Conservation (phyloP, 2,329 filamentous ascomycete genomes). For the Thelonectria blattea region DNA sequence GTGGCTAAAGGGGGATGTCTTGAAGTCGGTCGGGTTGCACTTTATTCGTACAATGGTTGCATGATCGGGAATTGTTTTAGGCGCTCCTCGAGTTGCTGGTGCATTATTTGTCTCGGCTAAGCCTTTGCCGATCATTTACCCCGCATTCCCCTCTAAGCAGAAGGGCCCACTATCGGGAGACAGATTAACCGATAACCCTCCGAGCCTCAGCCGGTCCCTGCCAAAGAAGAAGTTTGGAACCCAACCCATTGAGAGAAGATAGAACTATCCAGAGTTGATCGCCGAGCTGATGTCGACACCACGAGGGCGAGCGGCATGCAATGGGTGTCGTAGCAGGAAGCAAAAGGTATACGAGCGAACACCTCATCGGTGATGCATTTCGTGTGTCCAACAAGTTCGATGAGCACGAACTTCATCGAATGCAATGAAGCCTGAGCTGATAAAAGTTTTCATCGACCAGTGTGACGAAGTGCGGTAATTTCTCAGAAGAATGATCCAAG, state of each 20-base stretch:
- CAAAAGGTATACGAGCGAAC: slow-evolving; percentile 25
- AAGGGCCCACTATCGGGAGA: too few relatives aligned
- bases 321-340: slow-evolving; percentile 30
- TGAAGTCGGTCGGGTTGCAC: too few relatives aligned
- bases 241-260: background rate
- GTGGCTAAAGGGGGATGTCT: background rate
- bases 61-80: slow-evolving; percentile 8
- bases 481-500: too few relatives aligned
- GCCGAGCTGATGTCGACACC: background rate
- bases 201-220: background rate
- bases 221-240: too few relatives aligned
- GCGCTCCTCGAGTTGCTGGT: background rate
- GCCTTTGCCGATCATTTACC: background rate
- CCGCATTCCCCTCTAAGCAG: background rate
- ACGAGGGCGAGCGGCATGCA: slow-evolving; percentile 29
- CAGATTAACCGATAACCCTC: too few relatives aligned
- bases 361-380: too few relatives aligned
- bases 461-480: slow-evolving; percentile 15
- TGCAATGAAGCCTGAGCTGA: background rate
- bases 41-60: too few relatives aligned
- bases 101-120: background rate
- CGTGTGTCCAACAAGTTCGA: too few relatives aligned
- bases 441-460: background rate
- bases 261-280: background rate
- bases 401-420: too few relatives aligned